Conservation (phyloP, 768 basidiomycete genomes). For the Suillus weaverae region DNA sequence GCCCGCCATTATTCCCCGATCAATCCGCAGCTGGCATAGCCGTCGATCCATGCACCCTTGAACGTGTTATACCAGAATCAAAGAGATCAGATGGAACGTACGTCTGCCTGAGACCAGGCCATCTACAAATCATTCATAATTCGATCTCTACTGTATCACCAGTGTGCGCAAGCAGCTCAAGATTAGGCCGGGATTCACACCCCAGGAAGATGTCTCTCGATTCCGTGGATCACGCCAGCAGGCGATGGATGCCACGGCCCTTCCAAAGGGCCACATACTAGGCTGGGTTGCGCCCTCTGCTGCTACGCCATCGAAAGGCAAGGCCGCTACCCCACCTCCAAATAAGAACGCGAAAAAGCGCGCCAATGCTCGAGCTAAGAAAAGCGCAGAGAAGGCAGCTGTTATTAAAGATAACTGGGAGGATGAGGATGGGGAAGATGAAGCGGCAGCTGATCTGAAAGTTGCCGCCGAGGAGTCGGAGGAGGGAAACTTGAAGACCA, state of each 20-base stretch:
- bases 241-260: constrained; percentile 59
- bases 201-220: constrained; percentile 88
- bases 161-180: constrained; percentile 87
- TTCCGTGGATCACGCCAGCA: constrained; percentile 80
- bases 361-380: constrained; percentile 76
- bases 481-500: constrained; percentile 26
- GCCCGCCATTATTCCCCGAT: constrained; percentile 72
- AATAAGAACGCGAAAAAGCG: constrained; percentile 84
- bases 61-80: constrained; percentile 87
- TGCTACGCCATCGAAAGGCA: constrained; percentile 32
- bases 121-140: constrained; percentile 11
- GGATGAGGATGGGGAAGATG: constrained; percentile 53
- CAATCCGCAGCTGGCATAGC: constrained; percentile 77
- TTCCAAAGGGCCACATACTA: constrained; percentile 80
- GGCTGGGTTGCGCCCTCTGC: constrained; percentile 73
- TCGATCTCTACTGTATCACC: constrained; percentile 11
- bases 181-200: constrained; percentile 91
- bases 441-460: constrained; percentile 18
- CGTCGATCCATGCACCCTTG: constrained; percentile 80
- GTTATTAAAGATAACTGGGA: constrained; percentile 78
- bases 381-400: constrained; percentile 50
- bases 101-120: constrained; percentile 14
- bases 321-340: constrained; percentile 39
- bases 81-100: constrained; percentile 84
- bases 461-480: constrained; percentile 23